Conservation (phyloP, 164 flowering plant species). For the Umbilicus rupestris region DNA sequence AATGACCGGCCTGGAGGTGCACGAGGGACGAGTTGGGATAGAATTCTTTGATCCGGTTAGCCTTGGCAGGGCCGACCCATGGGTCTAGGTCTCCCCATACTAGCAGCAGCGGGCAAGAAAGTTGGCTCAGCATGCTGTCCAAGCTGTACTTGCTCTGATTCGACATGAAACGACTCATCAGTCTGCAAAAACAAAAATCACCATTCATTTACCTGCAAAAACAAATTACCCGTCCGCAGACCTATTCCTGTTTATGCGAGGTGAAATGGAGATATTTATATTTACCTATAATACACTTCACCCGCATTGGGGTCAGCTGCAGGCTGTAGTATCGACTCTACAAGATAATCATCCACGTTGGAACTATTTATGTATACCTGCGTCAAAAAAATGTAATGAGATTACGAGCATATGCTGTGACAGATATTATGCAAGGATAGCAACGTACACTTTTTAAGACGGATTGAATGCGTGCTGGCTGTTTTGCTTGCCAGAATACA, state of each 20-base stretch:
- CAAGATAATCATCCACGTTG: conserved; percentile 94
- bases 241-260: too few relatives aligned
- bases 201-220: too few relatives aligned
- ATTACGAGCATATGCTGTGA: background rate
- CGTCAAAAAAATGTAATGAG: conserved; percentile 1
- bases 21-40: conserved; percentile 71
- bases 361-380: conserved; percentile 77
- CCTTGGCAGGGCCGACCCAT: conserved; percentile 96
- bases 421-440: conserved; percentile 1
- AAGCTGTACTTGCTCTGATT: conserved; percentile 76
- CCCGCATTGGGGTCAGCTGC: conserved; percentile 91
- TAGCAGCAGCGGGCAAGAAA: conserved; percentile 74
- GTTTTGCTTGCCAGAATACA: conserved; percentile 94
- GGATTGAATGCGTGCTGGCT: conserved; percentile 78
- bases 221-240: too few relatives aligned
- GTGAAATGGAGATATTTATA: background rate
- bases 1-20: conserved; percentile 87
- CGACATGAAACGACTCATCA: conserved; percentile 78
- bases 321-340: conserved; percentile 74
- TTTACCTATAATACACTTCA: conserved; percentile 92
- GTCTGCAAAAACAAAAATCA: conserved; percentile 35
- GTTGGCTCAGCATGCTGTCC: conserved; percentile 47
- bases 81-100: conserved; percentile 98
- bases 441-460: conserved; percentile 76
- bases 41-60: conserved; percentile 69